Evolutionary conservation across 345 rosid species (phyloP).

Genomic region (Angophora floribunda): DNA sequence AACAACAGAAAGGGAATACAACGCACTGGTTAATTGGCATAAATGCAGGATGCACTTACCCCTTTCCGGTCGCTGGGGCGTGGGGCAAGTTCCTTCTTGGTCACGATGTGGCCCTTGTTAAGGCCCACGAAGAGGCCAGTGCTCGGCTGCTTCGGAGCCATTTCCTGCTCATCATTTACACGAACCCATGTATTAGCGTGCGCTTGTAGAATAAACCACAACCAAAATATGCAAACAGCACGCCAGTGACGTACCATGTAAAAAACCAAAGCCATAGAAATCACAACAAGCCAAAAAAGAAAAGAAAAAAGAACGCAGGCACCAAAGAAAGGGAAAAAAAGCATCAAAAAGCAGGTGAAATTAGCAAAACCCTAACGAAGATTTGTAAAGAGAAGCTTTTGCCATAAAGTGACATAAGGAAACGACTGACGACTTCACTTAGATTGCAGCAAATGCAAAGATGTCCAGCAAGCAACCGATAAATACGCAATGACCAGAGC

Average conservation of each 20-base stretch:
- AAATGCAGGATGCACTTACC: constrained; percentile 15
- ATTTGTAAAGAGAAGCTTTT: not conserved
- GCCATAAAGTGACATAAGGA: not conserved
- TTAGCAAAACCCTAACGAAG: not conserved
- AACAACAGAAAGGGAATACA: not conserved
- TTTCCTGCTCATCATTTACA: constrained; percentile 8
- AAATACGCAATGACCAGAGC: not conserved
- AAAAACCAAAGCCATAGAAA: not conserved
- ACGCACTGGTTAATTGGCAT: not conserved
- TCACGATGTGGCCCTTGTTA: constrained; percentile 59
- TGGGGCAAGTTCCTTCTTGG: constrained; percentile 43
- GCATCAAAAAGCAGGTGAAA: not conserved
- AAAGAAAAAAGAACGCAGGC: not conserved
- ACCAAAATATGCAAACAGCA: not conserved
- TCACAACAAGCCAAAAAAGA: not conserved
- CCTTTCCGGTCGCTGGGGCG: constrained; percentile 54
- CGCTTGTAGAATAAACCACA: not conserved
- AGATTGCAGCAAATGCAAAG: not conserved
- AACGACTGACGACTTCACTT: too few relatives aligned
- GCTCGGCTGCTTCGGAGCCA: constrained; percentile 50
- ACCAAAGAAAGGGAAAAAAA: not conserved
- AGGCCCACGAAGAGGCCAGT: constrained; percentile 56
- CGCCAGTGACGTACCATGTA: not conserved
- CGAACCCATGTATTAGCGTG: not conserved
- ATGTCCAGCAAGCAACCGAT: not conserved